Conservation (phyloP, 2,329 filamentous ascomycete species). For the Aspergillus viridinutans region DNA sequence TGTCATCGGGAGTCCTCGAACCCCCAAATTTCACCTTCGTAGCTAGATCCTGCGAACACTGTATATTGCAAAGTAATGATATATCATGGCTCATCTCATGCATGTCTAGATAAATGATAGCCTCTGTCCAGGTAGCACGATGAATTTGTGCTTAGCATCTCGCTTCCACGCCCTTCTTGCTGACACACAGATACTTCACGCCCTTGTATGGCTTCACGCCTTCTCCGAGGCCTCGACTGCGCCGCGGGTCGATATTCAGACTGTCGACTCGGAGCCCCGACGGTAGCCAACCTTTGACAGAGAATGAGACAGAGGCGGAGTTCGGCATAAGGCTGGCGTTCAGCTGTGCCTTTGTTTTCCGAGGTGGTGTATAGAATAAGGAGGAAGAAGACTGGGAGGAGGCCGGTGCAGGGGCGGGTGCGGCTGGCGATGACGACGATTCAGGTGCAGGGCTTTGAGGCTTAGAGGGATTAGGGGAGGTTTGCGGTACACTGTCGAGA, state of each 20-base stretch:
- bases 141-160: slow-evolving; percentile 23
- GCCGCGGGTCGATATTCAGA: slow-evolving; percentile 64
- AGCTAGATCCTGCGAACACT: background rate
- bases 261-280: slow-evolving; percentile 62
- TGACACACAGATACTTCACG: slow-evolving; percentile 88
- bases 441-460: slow-evolving; percentile 17
- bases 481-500: slow-evolving; percentile 1
- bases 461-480: slow-evolving; percentile 19
- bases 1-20: background rate
- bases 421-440: slow-evolving; percentile 1
- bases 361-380: slow-evolving; percentile 24
- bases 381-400: slow-evolving; percentile 9
- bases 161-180: slow-evolving; percentile 51
- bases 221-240: slow-evolving; percentile 79
- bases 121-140: background rate
- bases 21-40: background rate
- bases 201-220: slow-evolving; percentile 94
- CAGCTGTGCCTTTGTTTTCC: slow-evolving; percentile 50
- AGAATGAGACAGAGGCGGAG: slow-evolving; percentile 65
- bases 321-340: slow-evolving; percentile 77
- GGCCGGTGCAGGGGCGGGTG: slow-evolving; percentile 1
- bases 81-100: slow-evolving; percentile 8
- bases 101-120: background rate
- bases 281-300: slow-evolving; percentile 60
- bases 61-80: background rate